These are phyloP conservation scores for Nemania sp. DNA, from an alignment of 2,329 filamentous ascomycete genomes.

Conservation along the genomic window DNA sequence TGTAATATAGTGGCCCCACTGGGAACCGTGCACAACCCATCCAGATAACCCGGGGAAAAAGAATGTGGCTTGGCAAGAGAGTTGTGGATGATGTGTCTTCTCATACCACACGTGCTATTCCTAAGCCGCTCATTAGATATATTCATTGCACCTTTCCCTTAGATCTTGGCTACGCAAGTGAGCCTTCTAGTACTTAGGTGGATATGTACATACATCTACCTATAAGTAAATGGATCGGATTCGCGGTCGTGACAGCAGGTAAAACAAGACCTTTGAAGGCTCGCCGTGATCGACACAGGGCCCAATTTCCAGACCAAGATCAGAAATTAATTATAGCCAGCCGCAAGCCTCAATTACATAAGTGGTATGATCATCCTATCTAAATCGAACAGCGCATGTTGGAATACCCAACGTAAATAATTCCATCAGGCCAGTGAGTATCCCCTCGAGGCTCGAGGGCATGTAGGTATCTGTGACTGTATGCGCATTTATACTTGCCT, in stretches of 20 bases:
- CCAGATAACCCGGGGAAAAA: conserved; percentile 28
- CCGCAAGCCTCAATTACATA: conserved; percentile 30
- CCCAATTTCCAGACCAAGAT: conserved; percentile 37
- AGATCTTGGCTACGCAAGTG: too few relatives aligned
- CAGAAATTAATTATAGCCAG: conserved; percentile 32
- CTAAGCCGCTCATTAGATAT: too few relatives aligned
- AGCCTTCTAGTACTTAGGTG: too few relatives aligned
- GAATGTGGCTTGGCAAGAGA: conserved; percentile 39
- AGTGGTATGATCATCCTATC: neutral
- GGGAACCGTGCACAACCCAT: conserved; percentile 22
- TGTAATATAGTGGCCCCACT: conserved; percentile 30
- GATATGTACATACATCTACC: too few relatives aligned
- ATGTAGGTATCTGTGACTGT: neutral
- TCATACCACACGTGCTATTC: neutral
- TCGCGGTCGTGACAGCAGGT: neutral
- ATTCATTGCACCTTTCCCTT: too few relatives aligned
- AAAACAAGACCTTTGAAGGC: conserved; percentile 3
- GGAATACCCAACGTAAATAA: neutral
- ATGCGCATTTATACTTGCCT: neutral
- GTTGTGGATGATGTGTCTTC: conserved; percentile 36
- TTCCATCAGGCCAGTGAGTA: neutral
- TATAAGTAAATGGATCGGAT: neutral
- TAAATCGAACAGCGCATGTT: neutral
- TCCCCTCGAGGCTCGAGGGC: neutral
- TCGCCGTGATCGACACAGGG: conserved; percentile 36